A percentile compares a stretch with the other conserved stretches of the same genome.
Evolutionary conservation across 2,329 filamentous ascomycete species (phyloP).

Genomic region (Pseudodiploospora longispora): DNA sequence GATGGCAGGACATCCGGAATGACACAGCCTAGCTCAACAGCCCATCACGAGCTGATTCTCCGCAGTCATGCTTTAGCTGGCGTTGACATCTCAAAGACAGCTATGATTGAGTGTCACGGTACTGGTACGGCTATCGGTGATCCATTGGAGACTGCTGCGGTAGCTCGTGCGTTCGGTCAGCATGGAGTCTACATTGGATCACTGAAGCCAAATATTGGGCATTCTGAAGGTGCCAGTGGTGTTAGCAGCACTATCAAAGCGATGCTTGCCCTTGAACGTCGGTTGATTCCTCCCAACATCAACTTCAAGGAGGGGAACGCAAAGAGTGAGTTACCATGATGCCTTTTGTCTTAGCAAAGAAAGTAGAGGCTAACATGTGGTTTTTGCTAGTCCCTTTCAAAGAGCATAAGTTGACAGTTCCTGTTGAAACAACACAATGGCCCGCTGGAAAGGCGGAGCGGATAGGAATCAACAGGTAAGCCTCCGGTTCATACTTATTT

Average conservation of each 20-base stretch:
- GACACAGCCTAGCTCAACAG: conserved; percentile 26
- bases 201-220: conserved; percentile 32
- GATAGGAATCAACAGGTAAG: conserved; percentile 23
- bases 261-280: conserved; percentile 23
- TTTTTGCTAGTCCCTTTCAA: conserved; percentile 14
- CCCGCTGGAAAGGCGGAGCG: conserved; percentile 17
- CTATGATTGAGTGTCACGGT: conserved; percentile 33
- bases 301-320: conserved; percentile 20
- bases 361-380: neutral
- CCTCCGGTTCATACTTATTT: too few species aligned
- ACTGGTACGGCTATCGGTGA: conserved; percentile 38
- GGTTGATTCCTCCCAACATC: conserved; percentile 24
- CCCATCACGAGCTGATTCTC: conserved; percentile 1
- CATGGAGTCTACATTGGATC: conserved; percentile 20
- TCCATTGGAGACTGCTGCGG: conserved; percentile 29
- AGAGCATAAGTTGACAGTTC: conserved; percentile 16
- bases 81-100: conserved; percentile 16
- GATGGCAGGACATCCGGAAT: conserved; percentile 34
- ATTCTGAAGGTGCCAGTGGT: conserved; percentile 27
- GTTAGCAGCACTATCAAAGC: conserved; percentile 22
- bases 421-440: conserved; percentile 15
- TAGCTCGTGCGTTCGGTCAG: conserved; percentile 23
- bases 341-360: neutral
- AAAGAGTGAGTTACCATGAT: conserved; percentile 4
- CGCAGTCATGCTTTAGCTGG: neutral